Evolutionary conservation across 768 basidiomycete genomes (phyloP).

Genomic region (Candolleomyces aberdarensis): DNA sequence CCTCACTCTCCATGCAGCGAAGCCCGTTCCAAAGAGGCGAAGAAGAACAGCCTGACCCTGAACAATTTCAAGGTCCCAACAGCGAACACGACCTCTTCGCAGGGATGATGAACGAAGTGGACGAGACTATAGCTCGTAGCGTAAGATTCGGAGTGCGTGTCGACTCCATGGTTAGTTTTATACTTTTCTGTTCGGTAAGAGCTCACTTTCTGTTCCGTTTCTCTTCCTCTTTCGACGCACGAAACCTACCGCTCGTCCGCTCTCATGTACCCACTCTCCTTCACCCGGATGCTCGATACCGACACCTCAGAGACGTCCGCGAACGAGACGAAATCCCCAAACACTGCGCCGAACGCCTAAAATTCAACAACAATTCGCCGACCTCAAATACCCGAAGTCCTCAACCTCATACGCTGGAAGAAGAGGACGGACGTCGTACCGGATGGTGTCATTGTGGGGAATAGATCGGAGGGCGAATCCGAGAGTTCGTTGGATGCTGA

Average conservation of each 20-base stretch:
- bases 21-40: constrained; percentile 84
- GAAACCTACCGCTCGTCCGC: background rate
- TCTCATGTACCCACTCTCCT: too few relatives aligned
- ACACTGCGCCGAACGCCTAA: constrained; percentile 88
- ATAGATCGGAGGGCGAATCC: constrained; percentile 69
- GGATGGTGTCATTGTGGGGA: constrained; percentile 89
- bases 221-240: constrained; percentile 4
- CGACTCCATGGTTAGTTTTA: constrained; percentile 38
- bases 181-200: constrained; percentile 22
- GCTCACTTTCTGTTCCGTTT: constrained; percentile 15
- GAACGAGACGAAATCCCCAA: constrained; percentile 71
- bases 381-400: constrained; percentile 97
- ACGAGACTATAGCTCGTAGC: constrained; percentile 81
- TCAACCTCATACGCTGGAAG: constrained; percentile 83
- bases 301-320: constrained; percentile 55
- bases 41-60: constrained; percentile 84
- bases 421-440: constrained; percentile 83
- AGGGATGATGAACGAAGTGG: constrained; percentile 94
- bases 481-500: constrained; percentile 72
- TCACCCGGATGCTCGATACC: too few relatives aligned
- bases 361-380: constrained; percentile 93
- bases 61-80: constrained; percentile 95
- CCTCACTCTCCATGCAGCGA: constrained; percentile 45
- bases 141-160: constrained; percentile 72
- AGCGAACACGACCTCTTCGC: constrained; percentile 96